Conservation (phyloP, 176 grass and related monocot species). For the Elaeis guineensis region DNA sequence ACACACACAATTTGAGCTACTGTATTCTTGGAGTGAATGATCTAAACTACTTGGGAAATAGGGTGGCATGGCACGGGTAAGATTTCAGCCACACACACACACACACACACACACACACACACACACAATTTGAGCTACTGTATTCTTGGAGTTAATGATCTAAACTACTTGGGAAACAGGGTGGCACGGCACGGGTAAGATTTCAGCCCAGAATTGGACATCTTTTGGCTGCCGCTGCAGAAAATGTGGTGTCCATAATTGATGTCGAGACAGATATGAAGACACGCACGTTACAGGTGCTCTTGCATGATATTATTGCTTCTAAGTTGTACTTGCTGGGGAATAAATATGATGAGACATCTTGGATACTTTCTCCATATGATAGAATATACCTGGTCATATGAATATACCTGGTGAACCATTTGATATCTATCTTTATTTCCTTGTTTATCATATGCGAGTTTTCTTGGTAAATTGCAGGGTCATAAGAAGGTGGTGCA, state of each 20-base stretch:
- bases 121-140: conserved; percentile 1
- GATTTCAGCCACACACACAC: conserved; percentile 96
- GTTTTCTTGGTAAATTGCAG: conserved; percentile 29
- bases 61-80: conserved; percentile 60
- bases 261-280: conserved; percentile 53
- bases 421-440: background rate
- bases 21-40: conserved; percentile 6
- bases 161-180: conserved; percentile 39
- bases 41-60: conserved; percentile 32
- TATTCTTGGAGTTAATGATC: conserved; percentile 5
- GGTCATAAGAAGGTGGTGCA: conserved; percentile 56
- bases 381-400: no score
- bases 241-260: conserved; percentile 64
- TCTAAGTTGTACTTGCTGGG: no score
- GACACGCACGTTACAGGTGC: conserved; percentile 47
- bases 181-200: conserved; percentile 60
- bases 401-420: no score
- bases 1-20: background rate
- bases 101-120: no score
- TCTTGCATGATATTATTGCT: no score
- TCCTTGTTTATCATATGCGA: background rate
- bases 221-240: conserved; percentile 67
- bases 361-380: no score
- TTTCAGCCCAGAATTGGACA: conserved; percentile 75
- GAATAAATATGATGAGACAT: no score